Percentiles rank a stretch among this genome's conserved stretches.
These are phyloP conservation scores for Tranzscheliella williamsii DNA, from an alignment of 1,284 basidiomycete species.

Conservation along the genomic window DNA sequence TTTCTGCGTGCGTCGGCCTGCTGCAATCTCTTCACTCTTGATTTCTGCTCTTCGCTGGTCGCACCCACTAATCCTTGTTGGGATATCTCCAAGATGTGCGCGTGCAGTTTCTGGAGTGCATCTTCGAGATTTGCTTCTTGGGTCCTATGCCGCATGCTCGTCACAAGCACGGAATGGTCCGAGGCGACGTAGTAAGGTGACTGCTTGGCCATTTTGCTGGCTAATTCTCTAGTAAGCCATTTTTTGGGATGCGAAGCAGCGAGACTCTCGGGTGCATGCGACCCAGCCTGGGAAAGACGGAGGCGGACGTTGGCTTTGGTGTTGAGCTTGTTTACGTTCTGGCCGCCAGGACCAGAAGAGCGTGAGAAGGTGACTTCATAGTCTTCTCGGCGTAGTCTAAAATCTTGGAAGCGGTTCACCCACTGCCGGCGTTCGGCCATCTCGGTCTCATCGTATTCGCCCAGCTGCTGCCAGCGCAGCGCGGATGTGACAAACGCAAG, in stretches of 20 bases:
- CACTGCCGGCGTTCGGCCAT: slow-evolving; percentile 28
- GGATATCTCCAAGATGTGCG: slow-evolving; percentile 25
- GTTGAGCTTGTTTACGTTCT: slow-evolving; percentile 48
- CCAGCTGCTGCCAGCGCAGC: background rate
- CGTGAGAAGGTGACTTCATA: slow-evolving; percentile 33
- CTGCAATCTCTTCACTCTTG: slow-evolving; percentile 18
- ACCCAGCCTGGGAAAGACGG: slow-evolving; percentile 12
- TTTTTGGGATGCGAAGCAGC: slow-evolving; percentile 21
- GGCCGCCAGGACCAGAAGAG: slow-evolving; percentile 40
- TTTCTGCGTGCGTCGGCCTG: slow-evolving; percentile 29
- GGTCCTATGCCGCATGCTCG: slow-evolving; percentile 24
- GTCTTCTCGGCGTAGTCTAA: slow-evolving; percentile 20
- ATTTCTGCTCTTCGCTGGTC: slow-evolving; percentile 26
- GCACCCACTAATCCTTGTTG: slow-evolving; percentile 23
- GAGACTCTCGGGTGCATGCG: slow-evolving; percentile 13
- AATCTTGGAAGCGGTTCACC: slow-evolving; percentile 7
- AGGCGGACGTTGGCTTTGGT: slow-evolving; percentile 44
- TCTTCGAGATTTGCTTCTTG: slow-evolving; percentile 36
- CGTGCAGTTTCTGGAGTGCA: slow-evolving; percentile 36
- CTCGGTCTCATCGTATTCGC: slow-evolving; percentile 6
- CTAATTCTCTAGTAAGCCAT: slow-evolving; percentile 29
- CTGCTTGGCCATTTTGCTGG: slow-evolving; percentile 21
- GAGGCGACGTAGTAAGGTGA: slow-evolving; percentile 40
- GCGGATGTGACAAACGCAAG: background rate
- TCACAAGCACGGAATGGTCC: slow-evolving; percentile 23